phyloP scores from a whole-genome alignment of 164 flowering plant species.

The Nymphaea colorata region DNA sequence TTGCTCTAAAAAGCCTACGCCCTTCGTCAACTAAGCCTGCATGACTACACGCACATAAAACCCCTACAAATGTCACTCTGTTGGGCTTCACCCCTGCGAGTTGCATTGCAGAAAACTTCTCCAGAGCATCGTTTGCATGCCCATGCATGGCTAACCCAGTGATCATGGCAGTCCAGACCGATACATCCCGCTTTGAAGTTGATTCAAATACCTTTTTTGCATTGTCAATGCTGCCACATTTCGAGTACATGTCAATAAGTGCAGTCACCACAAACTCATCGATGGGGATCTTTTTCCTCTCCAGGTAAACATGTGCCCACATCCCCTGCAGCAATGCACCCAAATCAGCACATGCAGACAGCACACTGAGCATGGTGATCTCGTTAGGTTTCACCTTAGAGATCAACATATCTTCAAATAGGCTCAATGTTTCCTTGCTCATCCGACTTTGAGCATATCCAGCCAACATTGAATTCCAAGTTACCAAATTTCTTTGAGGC shows the following conservation, averaged over 20 bases:
- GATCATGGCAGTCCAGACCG: constrained; percentile 67
- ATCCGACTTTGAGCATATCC: constrained; percentile 17
- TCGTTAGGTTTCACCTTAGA: constrained; percentile 6
- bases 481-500: constrained; percentile 47
- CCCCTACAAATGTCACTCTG: constrained; percentile 43
- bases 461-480: constrained; percentile 43
- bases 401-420: constrained; percentile 14
- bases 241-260: constrained; percentile 72
- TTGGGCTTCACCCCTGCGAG: constrained; percentile 38
- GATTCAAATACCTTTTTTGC: constrained; percentile 41
- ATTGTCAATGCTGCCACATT: constrained; percentile 48
- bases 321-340: constrained; percentile 44
- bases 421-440: constrained; percentile 11
- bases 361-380: constrained; percentile 11
- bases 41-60: constrained; percentile 52
- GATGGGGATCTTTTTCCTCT: constrained; percentile 31
- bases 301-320: constrained; percentile 54
- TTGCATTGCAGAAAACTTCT: constrained; percentile 57
- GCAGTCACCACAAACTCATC: constrained; percentile 62
- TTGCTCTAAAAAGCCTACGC: constrained; percentile 47
- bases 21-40: constrained; percentile 61
- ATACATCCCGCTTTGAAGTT: constrained; percentile 42
- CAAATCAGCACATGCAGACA: constrained; percentile 16
- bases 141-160: constrained; percentile 64
- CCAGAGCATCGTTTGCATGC: constrained; percentile 38